A percentile compares a stretch with the other conserved stretches of the same genome.
phyloP scores from a whole-genome alignment of 2,329 filamentous ascomycete species.

The Colletotrichum phormii region DNA sequence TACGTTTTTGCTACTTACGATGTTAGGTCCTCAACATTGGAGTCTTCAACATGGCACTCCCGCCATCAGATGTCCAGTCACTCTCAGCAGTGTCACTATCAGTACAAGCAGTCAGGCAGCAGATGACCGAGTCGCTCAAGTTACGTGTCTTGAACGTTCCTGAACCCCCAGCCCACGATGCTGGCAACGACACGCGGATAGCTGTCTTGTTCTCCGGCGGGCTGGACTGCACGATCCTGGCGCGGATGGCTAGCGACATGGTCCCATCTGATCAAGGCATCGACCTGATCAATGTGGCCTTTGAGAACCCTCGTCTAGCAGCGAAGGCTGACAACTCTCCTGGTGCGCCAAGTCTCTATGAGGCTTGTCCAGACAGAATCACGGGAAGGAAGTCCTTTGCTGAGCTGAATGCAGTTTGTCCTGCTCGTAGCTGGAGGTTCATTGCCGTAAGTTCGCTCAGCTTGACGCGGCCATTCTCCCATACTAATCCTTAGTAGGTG shows the following conservation, averaged over 20 bases:
- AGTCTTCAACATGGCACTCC: constrained; percentile 61
- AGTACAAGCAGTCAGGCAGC: constrained; percentile 63
- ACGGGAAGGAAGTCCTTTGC: constrained; percentile 84
- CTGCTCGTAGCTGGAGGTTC: constrained; percentile 82
- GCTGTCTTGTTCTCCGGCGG: constrained; percentile 94
- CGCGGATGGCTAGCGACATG: constrained; percentile 82
- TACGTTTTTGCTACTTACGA: constrained; percentile 54
- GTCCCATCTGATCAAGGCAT: constrained; percentile 76
- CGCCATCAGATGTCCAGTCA: constrained; percentile 45
- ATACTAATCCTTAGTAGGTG: constrained; percentile 57
- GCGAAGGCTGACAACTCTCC: constrained; percentile 52
- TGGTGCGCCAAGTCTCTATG: constrained; percentile 66
- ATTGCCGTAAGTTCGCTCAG: constrained; percentile 66
- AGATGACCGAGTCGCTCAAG: constrained; percentile 71
- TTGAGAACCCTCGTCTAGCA: constrained; percentile 87
- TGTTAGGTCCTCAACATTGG: constrained; percentile 65
- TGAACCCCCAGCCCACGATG: constrained; percentile 55
- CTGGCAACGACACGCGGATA: constrained; percentile 61
- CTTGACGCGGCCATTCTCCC: not conserved
- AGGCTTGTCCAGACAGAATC: constrained; percentile 88
- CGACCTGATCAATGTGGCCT: constrained; percentile 94
- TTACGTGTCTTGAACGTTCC: constrained; percentile 76
- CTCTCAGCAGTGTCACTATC: constrained; percentile 54
- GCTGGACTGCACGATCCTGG: constrained; percentile 90
- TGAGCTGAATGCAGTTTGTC: constrained; percentile 79